Evolutionary conservation across 2,329 filamentous ascomycete species (phyloP), one percentile per base, ranked within the genome.

Genomic region (Graphilbum sp.): DNA sequence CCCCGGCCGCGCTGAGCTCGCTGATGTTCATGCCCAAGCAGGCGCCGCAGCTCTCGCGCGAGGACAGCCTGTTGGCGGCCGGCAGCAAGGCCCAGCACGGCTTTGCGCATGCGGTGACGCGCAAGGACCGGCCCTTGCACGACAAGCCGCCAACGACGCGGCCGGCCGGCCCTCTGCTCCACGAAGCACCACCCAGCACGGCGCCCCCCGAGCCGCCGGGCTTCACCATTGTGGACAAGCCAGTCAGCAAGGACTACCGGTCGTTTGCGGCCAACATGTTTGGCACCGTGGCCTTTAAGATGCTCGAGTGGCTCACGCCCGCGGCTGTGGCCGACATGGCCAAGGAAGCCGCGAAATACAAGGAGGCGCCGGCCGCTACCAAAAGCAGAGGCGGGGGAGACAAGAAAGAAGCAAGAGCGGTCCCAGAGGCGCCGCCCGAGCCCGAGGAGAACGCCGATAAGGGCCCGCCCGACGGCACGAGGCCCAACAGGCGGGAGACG

Each of bases 271-370:
- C 70, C 7, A 75, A 75, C 44, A 58, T 78, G 8, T 79, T 80
- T 47, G 72, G 67, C 7, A 77, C 75, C 0, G 69, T 70, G 11
- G 68, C 76, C 11, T 75, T 79, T 53, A 78, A 75, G 48, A 79
- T 79, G 72, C 49, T 80, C 4, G 75, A 80, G 51, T 80, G 74
- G 75, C 56, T 80, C n/a, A 74, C 73, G 2, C 73, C 73, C 0
- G 62, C 63, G 39, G 66, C 63, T n/a, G 51, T 74, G 4, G 61
- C 64, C 17, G 57, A 60, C 10, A 63, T 74, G 55, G 58, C 61
- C 1, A 49, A 59, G 15, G 61, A 58, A 36, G 52, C 59, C 12
- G 51, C 52, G 19, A 47, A 44, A 15, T 40, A 53, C 27, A 51
- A 52, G 41, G 21, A 18, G n/a, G 20, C n/a, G 17, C 12, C 35